A percentile compares a stretch with the other conserved stretches of the same genome.
phyloP scores from a whole-genome alignment of 2,329 filamentous ascomycete species.

The Fusarium succisae region DNA sequence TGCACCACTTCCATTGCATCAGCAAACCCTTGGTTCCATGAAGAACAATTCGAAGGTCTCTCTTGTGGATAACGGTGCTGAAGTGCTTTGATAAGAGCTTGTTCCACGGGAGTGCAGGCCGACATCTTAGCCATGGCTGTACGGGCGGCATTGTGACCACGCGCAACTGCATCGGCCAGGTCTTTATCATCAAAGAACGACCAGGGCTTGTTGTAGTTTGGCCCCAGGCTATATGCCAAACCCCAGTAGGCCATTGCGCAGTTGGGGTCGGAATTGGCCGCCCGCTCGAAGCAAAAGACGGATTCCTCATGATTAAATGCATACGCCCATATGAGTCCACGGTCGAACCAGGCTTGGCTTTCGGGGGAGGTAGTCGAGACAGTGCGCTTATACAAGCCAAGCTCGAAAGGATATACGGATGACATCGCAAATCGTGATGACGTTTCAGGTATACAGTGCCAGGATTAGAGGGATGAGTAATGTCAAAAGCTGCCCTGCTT shows the following conservation, averaged over 20 bases:
- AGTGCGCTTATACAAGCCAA: slow-evolving; percentile 13
- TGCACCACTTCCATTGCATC: slow-evolving; percentile 53
- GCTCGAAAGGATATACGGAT: not conserved
- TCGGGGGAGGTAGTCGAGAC: slow-evolving; percentile 8
- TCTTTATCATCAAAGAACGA: slow-evolving; percentile 72
- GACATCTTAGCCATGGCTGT: not conserved
- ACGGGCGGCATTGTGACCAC: slow-evolving; percentile 42
- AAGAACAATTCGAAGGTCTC: not conserved
- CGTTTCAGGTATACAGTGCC: not conserved
- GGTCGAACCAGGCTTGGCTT: slow-evolving; percentile 72
- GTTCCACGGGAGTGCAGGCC: slow-evolving; percentile 53
- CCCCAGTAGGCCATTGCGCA: slow-evolving; percentile 77
- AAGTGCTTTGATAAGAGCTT: slow-evolving; percentile 70
- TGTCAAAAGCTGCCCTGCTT: not conserved
- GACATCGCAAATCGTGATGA: not conserved
- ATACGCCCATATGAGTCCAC: slow-evolving; percentile 78
- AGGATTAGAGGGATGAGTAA: not conserved
- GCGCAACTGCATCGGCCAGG: slow-evolving; percentile 13
- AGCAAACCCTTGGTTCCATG: slow-evolving; percentile 48
- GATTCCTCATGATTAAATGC: slow-evolving; percentile 82
- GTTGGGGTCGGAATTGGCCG: slow-evolving; percentile 60
- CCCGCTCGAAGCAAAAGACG: slow-evolving; percentile 68
- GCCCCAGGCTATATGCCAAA: slow-evolving; percentile 74
- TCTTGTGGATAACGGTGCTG: slow-evolving; percentile 64
- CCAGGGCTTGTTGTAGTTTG: slow-evolving; percentile 84